Evolutionary conservation across 2,329 filamentous ascomycete species (phyloP).

Genomic region (Calycina marina): DNA sequence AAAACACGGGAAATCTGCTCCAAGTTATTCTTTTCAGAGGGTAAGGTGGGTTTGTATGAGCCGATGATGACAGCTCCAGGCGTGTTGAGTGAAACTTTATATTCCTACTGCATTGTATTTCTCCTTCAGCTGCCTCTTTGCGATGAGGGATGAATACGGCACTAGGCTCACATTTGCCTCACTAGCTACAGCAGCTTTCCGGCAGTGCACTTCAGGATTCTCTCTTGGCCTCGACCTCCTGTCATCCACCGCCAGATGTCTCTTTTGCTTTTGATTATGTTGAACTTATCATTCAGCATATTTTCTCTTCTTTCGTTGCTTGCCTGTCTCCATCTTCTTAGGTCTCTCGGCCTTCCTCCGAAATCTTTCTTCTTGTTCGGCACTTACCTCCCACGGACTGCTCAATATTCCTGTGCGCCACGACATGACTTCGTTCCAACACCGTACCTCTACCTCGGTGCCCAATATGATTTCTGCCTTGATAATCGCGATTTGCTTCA

Average conservation of each 20-base stretch:
- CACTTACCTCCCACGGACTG: constrained; percentile 38
- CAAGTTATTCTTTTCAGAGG: too few relatives aligned
- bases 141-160: constrained; percentile 10
- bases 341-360: constrained; percentile 9
- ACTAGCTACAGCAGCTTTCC: constrained; percentile 1
- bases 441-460: constrained; percentile 40
- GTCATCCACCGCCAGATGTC: constrained; percentile 2
- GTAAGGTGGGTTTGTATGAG: too few relatives aligned
- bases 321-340: constrained; percentile 3
- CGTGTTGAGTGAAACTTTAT: too few relatives aligned
- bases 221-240: constrained; percentile 3
- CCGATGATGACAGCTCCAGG: too few relatives aligned
- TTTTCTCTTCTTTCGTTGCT: constrained; percentile 4
- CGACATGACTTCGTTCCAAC: constrained; percentile 39
- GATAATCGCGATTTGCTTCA: constrained; percentile 37
- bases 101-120: constrained; percentile 17
- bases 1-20: too few relatives aligned
- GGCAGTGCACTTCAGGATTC: neutral
- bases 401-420: constrained; percentile 37
- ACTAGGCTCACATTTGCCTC: too few relatives aligned
- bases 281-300: constrained; percentile 9
- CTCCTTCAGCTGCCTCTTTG: constrained; percentile 9
- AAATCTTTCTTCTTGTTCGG: constrained; percentile 34
- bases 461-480: constrained; percentile 33
- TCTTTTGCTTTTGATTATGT: constrained; percentile 17